Evolutionary conservation across 345 rosid species (phyloP).

Genomic region (Boechera divaricarpa): DNA sequence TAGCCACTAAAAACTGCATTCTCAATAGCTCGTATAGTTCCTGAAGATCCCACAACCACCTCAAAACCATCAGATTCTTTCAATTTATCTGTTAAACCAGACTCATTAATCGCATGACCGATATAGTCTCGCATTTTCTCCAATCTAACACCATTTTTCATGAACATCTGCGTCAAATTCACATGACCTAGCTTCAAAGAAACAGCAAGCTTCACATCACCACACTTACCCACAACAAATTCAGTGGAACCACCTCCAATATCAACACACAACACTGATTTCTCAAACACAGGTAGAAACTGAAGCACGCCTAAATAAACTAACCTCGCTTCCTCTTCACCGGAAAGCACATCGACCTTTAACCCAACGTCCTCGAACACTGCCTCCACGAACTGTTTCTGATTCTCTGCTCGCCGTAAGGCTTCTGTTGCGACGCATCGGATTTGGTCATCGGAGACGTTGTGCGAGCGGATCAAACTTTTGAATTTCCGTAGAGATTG

Average conservation of each 20-base stretch:
- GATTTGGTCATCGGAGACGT: slow-evolving; percentile 40
- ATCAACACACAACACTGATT: slow-evolving; percentile 58
- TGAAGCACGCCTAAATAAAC: slow-evolving; percentile 70
- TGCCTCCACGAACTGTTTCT: slow-evolving; percentile 45
- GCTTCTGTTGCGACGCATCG: slow-evolving; percentile 78
- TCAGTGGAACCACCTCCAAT: slow-evolving; percentile 86
- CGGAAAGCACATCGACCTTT: slow-evolving; percentile 54
- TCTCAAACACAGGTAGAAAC: slow-evolving; percentile 60
- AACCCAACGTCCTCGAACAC: slow-evolving; percentile 51
- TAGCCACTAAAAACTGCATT: slow-evolving; percentile 62
- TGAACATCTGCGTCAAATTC: slow-evolving; percentile 57
- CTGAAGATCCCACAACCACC: slow-evolving; percentile 68
- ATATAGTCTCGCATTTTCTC: slow-evolving; percentile 55
- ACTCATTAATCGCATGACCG: slow-evolving; percentile 48
- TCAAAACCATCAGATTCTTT: slow-evolving; percentile 57
- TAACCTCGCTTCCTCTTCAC: slow-evolving; percentile 69
- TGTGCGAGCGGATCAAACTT: slow-evolving; percentile 48
- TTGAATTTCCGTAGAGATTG: slow-evolving; percentile 52
- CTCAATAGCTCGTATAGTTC: slow-evolving; percentile 68
- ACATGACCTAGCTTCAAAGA: slow-evolving; percentile 75
- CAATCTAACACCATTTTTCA: slow-evolving; percentile 28
- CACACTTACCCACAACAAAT: slow-evolving; percentile 59
- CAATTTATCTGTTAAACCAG: slow-evolving; percentile 55
- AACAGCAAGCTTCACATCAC: slow-evolving; percentile 52
- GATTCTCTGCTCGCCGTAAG: slow-evolving; percentile 58